These are phyloP conservation scores for Claviceps maximensis DNA, from an alignment of 2,329 filamentous ascomycete genomes.

Conservation along the genomic window DNA sequence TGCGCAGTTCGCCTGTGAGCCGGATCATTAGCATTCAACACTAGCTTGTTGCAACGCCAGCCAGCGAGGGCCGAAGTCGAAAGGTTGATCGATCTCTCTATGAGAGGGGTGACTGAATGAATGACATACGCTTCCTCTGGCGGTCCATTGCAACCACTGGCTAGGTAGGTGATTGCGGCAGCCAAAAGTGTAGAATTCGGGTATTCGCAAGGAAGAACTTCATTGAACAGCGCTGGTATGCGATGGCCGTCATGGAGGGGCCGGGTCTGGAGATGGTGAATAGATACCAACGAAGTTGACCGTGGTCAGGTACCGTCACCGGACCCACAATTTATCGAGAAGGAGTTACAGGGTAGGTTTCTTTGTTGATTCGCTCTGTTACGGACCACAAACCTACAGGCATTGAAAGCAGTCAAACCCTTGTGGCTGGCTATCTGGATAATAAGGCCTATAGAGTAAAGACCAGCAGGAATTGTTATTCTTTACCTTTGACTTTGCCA, in stretches of 20 bases:
- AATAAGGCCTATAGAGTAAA: no score
- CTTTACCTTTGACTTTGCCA: no score
- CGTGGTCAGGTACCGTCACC: neutral
- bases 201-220: neutral
- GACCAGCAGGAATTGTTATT: no score
- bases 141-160: slow-evolving; percentile 5
- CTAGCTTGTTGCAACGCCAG: neutral
- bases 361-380: no score
- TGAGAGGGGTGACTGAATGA: neutral
- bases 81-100: neutral
- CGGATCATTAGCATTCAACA: slow-evolving; percentile 8
- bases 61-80: neutral
- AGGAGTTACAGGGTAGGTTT: neutral
- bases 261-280: neutral
- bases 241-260: neutral
- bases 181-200: neutral
- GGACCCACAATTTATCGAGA: neutral
- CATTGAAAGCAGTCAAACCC: no score
- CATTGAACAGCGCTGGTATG: neutral
- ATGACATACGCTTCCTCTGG: slow-evolving; percentile 5
- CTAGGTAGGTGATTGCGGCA: neutral
- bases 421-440: no score
- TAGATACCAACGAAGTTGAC: no score
- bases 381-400: no score
- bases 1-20: slow-evolving; percentile 67